A percentile compares a stretch with the other conserved stretches of the same genome.
phyloP scores from a whole-genome alignment of 331 rosid species.

The Saraca asoca region DNA sequence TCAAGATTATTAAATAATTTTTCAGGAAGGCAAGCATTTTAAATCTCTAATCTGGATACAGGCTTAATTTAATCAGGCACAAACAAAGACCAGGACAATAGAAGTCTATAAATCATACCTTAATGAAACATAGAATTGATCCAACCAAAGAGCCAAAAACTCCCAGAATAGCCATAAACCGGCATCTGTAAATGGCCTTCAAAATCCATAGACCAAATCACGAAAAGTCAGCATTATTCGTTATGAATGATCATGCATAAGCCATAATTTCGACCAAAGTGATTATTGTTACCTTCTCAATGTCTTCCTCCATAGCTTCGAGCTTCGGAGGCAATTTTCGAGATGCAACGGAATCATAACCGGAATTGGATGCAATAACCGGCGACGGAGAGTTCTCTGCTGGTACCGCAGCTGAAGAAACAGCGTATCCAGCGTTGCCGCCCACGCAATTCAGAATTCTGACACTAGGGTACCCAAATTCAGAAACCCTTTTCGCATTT shows the following conservation, averaged over 20 bases:
- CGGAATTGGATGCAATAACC: not conserved
- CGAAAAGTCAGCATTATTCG: not conserved
- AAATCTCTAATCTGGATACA: no score
- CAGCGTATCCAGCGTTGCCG: slow-evolving; percentile 30
- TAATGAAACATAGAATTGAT: slow-evolving; percentile 72
- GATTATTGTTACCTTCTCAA: slow-evolving; percentile 56
- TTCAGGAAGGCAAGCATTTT: no score
- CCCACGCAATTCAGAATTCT: slow-evolving; percentile 33
- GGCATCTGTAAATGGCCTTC: slow-evolving; percentile 70
- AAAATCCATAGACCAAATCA: slow-evolving; percentile 21
- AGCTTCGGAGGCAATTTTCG: slow-evolving; percentile 14
- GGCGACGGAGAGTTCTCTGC: slow-evolving; percentile 37
- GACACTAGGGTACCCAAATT: slow-evolving; percentile 22
- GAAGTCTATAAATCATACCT: slow-evolving; percentile 48
- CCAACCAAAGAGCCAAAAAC: slow-evolving; percentile 82
- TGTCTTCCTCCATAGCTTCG: slow-evolving; percentile 50
- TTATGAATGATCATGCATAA: no score
- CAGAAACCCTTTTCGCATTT: slow-evolving; percentile 34
- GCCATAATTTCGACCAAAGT: no score
- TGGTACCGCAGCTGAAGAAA: slow-evolving; percentile 28
- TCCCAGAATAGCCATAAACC: slow-evolving; percentile 73
- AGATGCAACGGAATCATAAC: slow-evolving; percentile 29
- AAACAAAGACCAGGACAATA: not conserved
- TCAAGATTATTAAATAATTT: no score
- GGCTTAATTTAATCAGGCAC: no score